A percentile compares a stretch with the other conserved stretches of the same genome.
Conservation (phyloP, 805 yeast species). For the Wickerhamomyces tratensis region DNA sequence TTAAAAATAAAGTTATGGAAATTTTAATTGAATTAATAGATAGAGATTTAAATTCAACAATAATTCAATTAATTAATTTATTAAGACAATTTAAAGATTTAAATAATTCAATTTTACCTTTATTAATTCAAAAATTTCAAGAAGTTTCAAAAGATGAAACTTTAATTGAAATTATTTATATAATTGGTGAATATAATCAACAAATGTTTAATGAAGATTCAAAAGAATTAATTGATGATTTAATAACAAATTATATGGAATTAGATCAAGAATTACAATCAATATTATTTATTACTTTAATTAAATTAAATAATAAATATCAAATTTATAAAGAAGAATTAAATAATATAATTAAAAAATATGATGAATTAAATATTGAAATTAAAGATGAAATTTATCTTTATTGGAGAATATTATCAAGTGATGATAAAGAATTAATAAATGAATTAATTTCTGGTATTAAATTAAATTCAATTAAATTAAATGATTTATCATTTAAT, state of each 20-base stretch:
- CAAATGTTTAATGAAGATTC: constrained; percentile 44
- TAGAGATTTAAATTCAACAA: constrained; percentile 58
- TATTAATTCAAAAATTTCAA: constrained; percentile 38
- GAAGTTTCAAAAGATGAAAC: constrained; percentile 40
- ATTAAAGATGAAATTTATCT: constrained; percentile 73
- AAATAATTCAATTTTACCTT: constrained; percentile 43
- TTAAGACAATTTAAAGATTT: constrained; percentile 54
- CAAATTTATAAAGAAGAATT: constrained; percentile 34
- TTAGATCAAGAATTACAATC: constrained; percentile 55
- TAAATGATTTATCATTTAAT: not conserved
- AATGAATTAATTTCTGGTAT: constrained; percentile 5
- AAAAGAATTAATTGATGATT: constrained; percentile 26
- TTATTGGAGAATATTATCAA: constrained; percentile 69
- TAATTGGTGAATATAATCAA: constrained; percentile 60
- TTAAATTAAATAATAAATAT: constrained; percentile 37
- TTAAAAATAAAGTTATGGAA: constrained; percentile 48
- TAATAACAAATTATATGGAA: constrained; percentile 45
- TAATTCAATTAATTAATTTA: constrained; percentile 52
- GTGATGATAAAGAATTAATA: constrained; percentile 19
- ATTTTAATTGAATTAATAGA: constrained; percentile 47
- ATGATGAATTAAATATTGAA: constrained; percentile 60
- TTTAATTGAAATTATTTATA: constrained; percentile 50
- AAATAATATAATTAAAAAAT: constrained; percentile 56
- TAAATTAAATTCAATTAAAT: not conserved
- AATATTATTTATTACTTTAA: constrained; percentile 49